Conservation (phyloP, 768 basidiomycete genomes). For the Mycena leptocephala region DNA sequence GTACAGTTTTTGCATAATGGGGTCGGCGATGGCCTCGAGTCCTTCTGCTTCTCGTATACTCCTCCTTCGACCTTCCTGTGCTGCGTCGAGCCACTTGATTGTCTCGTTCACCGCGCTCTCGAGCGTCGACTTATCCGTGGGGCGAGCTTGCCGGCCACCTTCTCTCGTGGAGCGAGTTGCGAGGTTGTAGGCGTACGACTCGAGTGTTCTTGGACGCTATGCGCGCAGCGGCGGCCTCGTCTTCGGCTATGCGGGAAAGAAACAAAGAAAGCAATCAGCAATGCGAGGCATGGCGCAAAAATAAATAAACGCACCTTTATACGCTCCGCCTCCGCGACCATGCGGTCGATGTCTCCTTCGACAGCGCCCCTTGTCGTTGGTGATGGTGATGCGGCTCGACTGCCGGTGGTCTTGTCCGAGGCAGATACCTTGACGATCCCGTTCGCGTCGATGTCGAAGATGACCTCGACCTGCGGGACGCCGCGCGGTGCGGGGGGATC, state of each 20-base stretch:
- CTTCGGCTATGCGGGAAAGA: constrained; percentile 56
- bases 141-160: constrained; percentile 72
- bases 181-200: constrained; percentile 86
- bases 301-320: not conserved
- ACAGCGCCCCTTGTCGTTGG: not conserved
- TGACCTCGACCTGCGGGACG: not conserved
- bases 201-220: constrained; percentile 81
- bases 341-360: not conserved
- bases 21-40: constrained; percentile 75
- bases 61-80: constrained; percentile 67
- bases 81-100: constrained; percentile 74
- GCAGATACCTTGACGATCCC: not conserved
- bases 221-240: constrained; percentile 74
- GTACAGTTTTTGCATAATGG: constrained; percentile 63
- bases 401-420: not conserved
- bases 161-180: constrained; percentile 63
- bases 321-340: not conserved
- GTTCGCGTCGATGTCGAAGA: not conserved
- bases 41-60: constrained; percentile 72
- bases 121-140: constrained; percentile 56
- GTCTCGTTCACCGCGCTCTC: constrained; percentile 72
- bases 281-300: not conserved
- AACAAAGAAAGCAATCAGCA: not conserved
- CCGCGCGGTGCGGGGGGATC: not conserved
- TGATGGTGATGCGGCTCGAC: not conserved